These are phyloP conservation scores for Vanderwaltozyma tropicalis DNA, from an alignment of 805 yeast genomes.

Conservation along the genomic window DNA sequence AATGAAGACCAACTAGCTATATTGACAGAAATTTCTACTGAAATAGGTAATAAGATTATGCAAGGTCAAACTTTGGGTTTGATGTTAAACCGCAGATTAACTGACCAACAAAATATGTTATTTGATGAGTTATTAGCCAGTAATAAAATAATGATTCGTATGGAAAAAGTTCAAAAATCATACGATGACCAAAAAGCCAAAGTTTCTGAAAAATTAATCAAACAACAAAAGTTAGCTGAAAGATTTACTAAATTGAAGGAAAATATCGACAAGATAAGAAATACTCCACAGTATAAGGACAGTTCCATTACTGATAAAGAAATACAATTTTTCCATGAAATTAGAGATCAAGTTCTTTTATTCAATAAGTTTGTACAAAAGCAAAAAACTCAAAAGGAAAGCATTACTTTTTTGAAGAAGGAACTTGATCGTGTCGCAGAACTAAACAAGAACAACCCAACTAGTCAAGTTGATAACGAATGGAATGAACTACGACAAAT, in stretches of 20 bases:
- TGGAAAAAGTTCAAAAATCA: conserved; percentile 8
- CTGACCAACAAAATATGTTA: conserved; percentile 34
- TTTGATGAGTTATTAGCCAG: conserved; percentile 31
- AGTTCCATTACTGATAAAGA: conserved; percentile 33
- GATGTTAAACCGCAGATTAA: conserved; percentile 28
- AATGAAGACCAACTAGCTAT: conserved; percentile 22
- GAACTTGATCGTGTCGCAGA: conserved; percentile 14
- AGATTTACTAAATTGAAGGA: conserved; percentile 26
- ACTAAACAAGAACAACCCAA: neutral
- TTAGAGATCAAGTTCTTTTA: conserved; percentile 24
- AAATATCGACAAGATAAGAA: conserved; percentile 17
- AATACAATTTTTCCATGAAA: conserved; percentile 36
- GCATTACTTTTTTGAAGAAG: conserved; percentile 20
- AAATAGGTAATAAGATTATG: conserved; percentile 12
- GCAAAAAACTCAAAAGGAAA: conserved; percentile 20
- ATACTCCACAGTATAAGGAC: conserved; percentile 10
- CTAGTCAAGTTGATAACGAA: conserved; percentile 9
- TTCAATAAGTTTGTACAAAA: conserved; percentile 27
- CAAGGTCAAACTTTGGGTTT: conserved; percentile 28
- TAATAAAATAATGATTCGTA: conserved; percentile 14
- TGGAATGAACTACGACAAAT: conserved; percentile 28
- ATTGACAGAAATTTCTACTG: conserved; percentile 17
- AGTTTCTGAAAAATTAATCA: conserved; percentile 15
- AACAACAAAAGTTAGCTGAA: conserved; percentile 27
- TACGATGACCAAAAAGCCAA: conserved; percentile 8